Base-by-base conservation (phyloP, 2,329 filamentous ascomycete genomes). In the Alternaria brassicicola region DNA sequence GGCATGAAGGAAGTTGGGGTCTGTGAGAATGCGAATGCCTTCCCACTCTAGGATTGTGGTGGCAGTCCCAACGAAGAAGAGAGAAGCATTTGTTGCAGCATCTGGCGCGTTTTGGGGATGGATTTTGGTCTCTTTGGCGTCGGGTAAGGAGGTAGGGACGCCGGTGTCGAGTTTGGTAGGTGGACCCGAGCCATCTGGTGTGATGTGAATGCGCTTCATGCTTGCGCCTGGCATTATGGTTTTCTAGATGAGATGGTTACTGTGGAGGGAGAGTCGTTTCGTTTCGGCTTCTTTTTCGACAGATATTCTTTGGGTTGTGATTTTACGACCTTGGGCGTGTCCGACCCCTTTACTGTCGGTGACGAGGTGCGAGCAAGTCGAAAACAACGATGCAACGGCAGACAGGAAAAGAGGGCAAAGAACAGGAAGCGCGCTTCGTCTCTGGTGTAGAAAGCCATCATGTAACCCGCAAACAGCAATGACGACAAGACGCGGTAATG, bases 1-100 rank as follows among this genome's bases (percentile, higher is more conserved):
- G 1, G 83, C 82, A 65, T 88, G 87, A 0, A 90, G 80, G 74
- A 90, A 89, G 61, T 74, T 73, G 10, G 71, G 72, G 56, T 80
- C 84, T 0, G 85, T 87, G 47, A 87, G 79, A 59, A 87, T 78
- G 28, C 83, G 80, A 45, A 84, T 71, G 41, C 80, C 81, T 59
- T 79, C 72, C 82, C 82, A 86, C 70, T 85, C 80, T 39, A 86
- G 73, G 36, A 87, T 77, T 0, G 83, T 86, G 3, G 85, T 86
- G 5, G 85, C 84, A 4, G 81, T 86, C 17, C 84, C 84, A 39
- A 86, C 80, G 66, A 86, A 86, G 73, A 80, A 83, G 41, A 86
- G 65, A 52, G 79, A 81, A 3, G 79, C 81, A 47, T 72, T 74
- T 36, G 80, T 79, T 17, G 65, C 58, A 45, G 79, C 77, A 13